Percentiles rank a stretch among this genome's conserved stretches.
phyloP scores from a whole-genome alignment of 768 basidiomycete genomes.

The Amanita thiersii region DNA sequence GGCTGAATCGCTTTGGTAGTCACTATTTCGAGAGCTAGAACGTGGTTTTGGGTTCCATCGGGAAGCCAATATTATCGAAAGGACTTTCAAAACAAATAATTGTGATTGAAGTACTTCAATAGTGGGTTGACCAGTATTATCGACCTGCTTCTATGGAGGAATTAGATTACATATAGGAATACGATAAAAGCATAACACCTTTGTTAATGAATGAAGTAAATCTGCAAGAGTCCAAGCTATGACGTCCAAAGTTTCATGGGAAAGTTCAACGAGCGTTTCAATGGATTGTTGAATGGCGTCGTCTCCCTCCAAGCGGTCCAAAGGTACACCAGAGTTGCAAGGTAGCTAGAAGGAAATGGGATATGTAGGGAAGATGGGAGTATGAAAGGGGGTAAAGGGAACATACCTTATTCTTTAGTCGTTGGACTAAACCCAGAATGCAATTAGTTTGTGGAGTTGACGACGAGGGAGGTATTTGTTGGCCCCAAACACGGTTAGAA shows the following conservation, averaged over 20 bases:
- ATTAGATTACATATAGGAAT: slow-evolving; percentile 10
- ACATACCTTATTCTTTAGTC: slow-evolving; percentile 73
- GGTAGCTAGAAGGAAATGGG: slow-evolving; percentile 51
- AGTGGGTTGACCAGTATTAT: slow-evolving; percentile 40
- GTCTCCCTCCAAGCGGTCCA: slow-evolving; percentile 72
- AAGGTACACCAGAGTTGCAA: slow-evolving; percentile 67
- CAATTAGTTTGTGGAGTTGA: slow-evolving; percentile 72
- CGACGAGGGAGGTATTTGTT: background rate
- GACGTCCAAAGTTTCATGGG: slow-evolving; percentile 68
- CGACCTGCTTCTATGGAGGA: slow-evolving; percentile 37
- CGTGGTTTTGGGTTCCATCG: slow-evolving; percentile 54
- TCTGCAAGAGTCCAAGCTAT: slow-evolving; percentile 75
- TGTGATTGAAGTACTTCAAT: slow-evolving; percentile 81
- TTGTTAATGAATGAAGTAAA: slow-evolving; percentile 68
- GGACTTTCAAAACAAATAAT: slow-evolving; percentile 75
- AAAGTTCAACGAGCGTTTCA: slow-evolving; percentile 72
- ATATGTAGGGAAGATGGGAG: slow-evolving; percentile 7
- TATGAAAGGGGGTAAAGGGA: background rate
- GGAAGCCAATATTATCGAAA: slow-evolving; percentile 70
- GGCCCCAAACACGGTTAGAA: slow-evolving; percentile 7
- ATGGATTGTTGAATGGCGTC: slow-evolving; percentile 68
- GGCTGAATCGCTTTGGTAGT: slow-evolving; percentile 29
- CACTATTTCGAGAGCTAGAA: slow-evolving; percentile 34
- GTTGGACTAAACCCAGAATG: slow-evolving; percentile 69
- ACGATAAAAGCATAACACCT: slow-evolving; percentile 33